Evolutionary conservation across 139 green algal species (phyloP), one percentile per base, ranked within the genome.

Genomic region (Nannochloris sp.): DNA sequence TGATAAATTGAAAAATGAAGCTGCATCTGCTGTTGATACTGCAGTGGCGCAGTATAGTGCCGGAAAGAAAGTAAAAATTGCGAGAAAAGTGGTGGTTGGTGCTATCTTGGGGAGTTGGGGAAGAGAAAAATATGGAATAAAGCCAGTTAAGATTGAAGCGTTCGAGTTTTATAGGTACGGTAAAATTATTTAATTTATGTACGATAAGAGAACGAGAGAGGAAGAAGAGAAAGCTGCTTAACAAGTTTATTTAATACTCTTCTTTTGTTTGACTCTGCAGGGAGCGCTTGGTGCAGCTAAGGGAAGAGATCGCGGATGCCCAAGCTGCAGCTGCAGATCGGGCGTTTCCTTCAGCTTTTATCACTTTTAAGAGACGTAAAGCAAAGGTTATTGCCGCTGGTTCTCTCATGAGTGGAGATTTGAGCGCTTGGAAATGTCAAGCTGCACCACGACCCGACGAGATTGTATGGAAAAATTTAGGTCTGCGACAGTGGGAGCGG

Each of bases 291-390:
- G 35, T 19, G 19, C 31, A 57, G 30, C 46, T 74, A 29, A 27
- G 44, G 7, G 37, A 45, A 9, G n/a, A 34, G 6, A 58, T 74
- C 6, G 9, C 12, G 0, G 46, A 57, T 14, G 67, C 67, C 12
- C 53, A 60, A 25, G 53, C 36, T 12, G 15, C 33, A 24, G 59
- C 67, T 5, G 30, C 27, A 34, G 14, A 38, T 23, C 29, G 24
- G 3, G 61, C 62, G 34, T 33, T 72, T 27, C 60, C 74, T n/a
- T 60, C 81, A 36, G 81, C 81, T 1, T 87, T 87, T 45, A 75
- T 86, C 3, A 87, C 79, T 2, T 87, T 87, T 69, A 70, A 70
- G 60, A 57, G 70, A 27, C 47, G 80, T 53, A 32, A 15, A n/a
- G 30, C 67, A 37, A 57, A 74, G 39, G 75, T 76, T 13, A 24